Percentiles rank a stretch among this genome's conserved stretches.
These are phyloP conservation scores for Jacaranda copaia DNA, from an alignment of 257 asterid genomes.

Conservation along the genomic window DNA sequence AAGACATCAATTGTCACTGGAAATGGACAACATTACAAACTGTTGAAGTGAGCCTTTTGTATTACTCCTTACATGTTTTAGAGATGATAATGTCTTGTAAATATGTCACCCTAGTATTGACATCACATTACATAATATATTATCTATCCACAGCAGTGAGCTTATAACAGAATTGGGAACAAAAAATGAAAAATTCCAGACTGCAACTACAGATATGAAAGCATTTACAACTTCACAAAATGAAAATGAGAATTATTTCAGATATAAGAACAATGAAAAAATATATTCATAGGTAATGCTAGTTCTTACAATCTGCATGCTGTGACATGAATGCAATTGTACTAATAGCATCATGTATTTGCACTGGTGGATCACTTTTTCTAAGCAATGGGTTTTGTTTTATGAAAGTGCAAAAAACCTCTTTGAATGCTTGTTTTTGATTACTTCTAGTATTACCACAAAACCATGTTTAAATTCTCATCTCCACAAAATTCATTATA, in stretches of 20 bases:
- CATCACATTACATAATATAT: background rate
- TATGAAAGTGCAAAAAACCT: background rate
- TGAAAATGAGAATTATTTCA: background rate
- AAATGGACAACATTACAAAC: background rate
- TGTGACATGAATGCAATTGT: background rate
- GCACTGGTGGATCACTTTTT: background rate
- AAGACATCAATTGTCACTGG: background rate
- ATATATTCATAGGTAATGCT: background rate
- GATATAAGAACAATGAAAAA: background rate
- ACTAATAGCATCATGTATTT: background rate
- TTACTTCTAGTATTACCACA: constrained; percentile 13
- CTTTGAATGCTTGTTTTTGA: background rate
- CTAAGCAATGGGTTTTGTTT: background rate
- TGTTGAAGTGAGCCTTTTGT: constrained; percentile 2
- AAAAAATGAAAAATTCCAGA: background rate
- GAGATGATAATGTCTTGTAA: constrained; percentile 17
- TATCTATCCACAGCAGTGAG: background rate
- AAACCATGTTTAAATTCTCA: background rate
- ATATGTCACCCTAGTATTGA: background rate
- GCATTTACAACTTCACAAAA: background rate
- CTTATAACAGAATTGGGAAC: background rate
- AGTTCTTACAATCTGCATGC: background rate
- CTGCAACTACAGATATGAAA: background rate
- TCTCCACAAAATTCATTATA: background rate
- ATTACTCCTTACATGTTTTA: background rate